Evolutionary conservation across 495 filamentous ascomycete species (phyloP).

Genomic region (Penicillium odoratum): DNA sequence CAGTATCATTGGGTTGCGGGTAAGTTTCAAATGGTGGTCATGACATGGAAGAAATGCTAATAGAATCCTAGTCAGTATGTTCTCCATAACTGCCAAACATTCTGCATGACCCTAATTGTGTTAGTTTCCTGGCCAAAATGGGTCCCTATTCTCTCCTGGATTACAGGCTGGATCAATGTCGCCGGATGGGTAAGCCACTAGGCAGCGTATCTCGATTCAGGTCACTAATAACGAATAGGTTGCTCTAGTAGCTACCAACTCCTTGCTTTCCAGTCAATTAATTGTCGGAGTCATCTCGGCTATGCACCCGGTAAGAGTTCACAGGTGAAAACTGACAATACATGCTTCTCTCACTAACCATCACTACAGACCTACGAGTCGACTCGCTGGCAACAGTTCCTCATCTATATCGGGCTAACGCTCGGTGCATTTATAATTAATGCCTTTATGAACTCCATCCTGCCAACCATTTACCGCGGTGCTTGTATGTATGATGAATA

Average conservation of each 20-base stretch:
- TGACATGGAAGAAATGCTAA: conserved; percentile 3
- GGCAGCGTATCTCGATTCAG: not conserved
- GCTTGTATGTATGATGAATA: conserved; percentile 28
- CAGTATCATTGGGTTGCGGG: conserved; percentile 75
- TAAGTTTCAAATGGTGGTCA: conserved; percentile 16
- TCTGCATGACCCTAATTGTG: not conserved
- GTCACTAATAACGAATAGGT: conserved; percentile 47
- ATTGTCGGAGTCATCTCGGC: conserved; percentile 57
- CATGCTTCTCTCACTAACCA: conserved; percentile 1
- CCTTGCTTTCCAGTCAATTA: conserved; percentile 54
- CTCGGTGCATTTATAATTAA: conserved; percentile 63
- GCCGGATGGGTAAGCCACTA: conserved; percentile 59
- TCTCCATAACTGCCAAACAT: not conserved
- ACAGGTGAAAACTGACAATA: not conserved
- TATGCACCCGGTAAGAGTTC: conserved; percentile 41
- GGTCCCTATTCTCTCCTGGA: conserved; percentile 62
- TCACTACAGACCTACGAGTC: conserved; percentile 43
- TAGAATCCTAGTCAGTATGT: conserved; percentile 30
- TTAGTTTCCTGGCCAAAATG: conserved; percentile 54
- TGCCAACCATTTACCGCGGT: conserved; percentile 62
- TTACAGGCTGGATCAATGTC: conserved; percentile 74
- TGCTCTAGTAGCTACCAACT: conserved; percentile 44
- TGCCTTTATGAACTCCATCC: conserved; percentile 59
- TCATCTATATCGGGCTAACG: conserved; percentile 66
- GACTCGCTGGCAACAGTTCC: conserved; percentile 67